Conservation (phyloP, 164 flowering plant species). For the Cinnamomum micranthum region DNA sequence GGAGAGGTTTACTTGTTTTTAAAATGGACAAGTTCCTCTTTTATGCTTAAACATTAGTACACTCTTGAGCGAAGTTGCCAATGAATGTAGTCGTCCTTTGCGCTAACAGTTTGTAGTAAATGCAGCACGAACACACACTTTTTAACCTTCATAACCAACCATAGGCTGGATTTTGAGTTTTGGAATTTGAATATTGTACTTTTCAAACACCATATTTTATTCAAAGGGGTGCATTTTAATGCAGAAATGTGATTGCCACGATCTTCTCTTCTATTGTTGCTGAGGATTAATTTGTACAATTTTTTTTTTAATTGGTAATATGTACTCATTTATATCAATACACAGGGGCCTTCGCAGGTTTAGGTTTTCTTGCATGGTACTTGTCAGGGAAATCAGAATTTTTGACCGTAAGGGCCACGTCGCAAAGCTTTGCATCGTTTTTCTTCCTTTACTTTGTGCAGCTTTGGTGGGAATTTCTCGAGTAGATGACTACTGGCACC, state of each 20-base stretch:
- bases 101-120: too few relatives aligned
- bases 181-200: neutral
- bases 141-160: neutral
- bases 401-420: conserved; percentile 80
- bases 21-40: too few relatives aligned
- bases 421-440: conserved; percentile 67
- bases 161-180: neutral
- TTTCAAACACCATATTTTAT: neutral
- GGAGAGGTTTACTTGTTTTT: too few relatives aligned
- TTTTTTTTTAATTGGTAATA: neutral
- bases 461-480: conserved; percentile 68
- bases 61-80: too few relatives aligned
- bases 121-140: neutral
- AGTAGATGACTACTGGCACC: conserved; percentile 86
- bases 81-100: too few relatives aligned
- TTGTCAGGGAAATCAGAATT: conserved; percentile 62
- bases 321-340: neutral
- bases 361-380: conserved; percentile 74
- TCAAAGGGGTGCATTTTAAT: too few relatives aligned
- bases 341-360: conserved; percentile 90
- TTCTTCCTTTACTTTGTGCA: conserved; percentile 70
- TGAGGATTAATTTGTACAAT: too few relatives aligned
- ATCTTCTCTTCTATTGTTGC: neutral
- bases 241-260: neutral
- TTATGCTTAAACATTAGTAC: too few relatives aligned